Percentiles rank a stretch among this genome's conserved stretches.
Evolutionary conservation across 2,329 filamentous ascomycete species (phyloP).

Genomic region (Balansia obtecta): DNA sequence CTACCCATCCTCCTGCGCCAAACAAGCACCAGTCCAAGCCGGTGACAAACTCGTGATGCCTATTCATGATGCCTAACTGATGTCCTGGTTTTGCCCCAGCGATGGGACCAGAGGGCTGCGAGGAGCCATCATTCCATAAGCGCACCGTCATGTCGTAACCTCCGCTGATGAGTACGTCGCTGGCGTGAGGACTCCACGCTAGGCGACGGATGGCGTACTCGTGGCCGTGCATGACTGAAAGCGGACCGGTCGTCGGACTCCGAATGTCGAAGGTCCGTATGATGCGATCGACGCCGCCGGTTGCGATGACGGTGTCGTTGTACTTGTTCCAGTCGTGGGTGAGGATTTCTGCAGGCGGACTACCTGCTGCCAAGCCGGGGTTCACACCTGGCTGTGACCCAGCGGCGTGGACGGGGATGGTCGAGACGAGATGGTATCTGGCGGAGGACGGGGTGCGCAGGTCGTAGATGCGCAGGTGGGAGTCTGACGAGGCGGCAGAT

Average conservation of each 20-base stretch:
- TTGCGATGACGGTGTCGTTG: slow-evolving; percentile 69
- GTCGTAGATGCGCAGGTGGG: slow-evolving; percentile 81
- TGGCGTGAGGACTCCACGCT: slow-evolving; percentile 88
- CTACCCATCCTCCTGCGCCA: slow-evolving; percentile 89
- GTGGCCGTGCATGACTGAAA: slow-evolving; percentile 68
- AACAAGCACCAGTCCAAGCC: slow-evolving; percentile 98
- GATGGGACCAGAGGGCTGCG: slow-evolving; percentile 23
- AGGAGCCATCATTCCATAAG: slow-evolving; percentile 70
- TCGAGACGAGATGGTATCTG: slow-evolving; percentile 73
- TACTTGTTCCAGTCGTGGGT: slow-evolving; percentile 99
- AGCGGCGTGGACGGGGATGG: slow-evolving; percentile 71
- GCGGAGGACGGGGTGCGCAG: slow-evolving; percentile 75
- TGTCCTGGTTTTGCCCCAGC: slow-evolving; percentile 40
- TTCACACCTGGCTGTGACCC: slow-evolving; percentile 31
- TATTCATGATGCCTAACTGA: slow-evolving; percentile 77
- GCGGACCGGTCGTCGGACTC: slow-evolving; percentile 57
- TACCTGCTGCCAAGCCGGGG: slow-evolving; percentile 22
- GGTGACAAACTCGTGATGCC: slow-evolving; percentile 90
- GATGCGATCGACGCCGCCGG: slow-evolving; percentile 75
- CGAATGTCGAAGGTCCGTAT: slow-evolving; percentile 88
- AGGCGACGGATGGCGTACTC: slow-evolving; percentile 80
- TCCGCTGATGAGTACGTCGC: slow-evolving; percentile 73
- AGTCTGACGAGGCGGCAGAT: slow-evolving; percentile 81
- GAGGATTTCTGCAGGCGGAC: slow-evolving; percentile 66
- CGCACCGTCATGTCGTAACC: slow-evolving; percentile 98